Percentiles rank a stretch among this genome's conserved stretches.
Evolutionary conservation across 2,329 filamentous ascomycete genomes (phyloP).

Genomic region (Talaromyces sp.): DNA sequence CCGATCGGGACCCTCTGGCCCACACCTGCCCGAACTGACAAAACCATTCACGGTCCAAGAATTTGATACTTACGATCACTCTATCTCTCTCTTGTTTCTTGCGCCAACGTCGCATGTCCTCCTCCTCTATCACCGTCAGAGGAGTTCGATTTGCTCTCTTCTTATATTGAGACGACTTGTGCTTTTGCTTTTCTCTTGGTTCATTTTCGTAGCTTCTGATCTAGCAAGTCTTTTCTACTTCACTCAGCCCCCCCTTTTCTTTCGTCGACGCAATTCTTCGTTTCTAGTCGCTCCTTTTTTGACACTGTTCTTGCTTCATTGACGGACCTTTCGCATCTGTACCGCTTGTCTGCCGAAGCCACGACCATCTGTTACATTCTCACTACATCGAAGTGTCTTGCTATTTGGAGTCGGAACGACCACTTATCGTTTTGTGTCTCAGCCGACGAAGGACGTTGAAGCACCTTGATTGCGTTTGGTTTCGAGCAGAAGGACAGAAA

Average conservation of each 20-base stretch:
- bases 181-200: constrained; percentile 1
- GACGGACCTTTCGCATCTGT: background rate
- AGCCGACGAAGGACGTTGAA: background rate
- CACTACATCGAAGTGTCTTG: background rate
- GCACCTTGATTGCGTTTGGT: background rate
- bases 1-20: constrained; percentile 5
- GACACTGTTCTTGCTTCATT: background rate
- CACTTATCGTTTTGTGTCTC: background rate
- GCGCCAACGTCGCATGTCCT: constrained; percentile 17
- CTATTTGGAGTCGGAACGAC: background rate
- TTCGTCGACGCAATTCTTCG: background rate
- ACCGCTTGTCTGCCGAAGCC: background rate
- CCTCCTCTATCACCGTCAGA: constrained; percentile 9
- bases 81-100: background rate
- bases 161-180: background rate
- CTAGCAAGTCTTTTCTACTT: constrained; percentile 11
- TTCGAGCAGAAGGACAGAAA: background rate
- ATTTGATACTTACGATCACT: background rate
- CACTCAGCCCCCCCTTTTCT: constrained; percentile 11
- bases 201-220: constrained; percentile 14
- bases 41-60: background rate
- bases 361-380: too few species aligned
- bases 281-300: constrained; percentile 18
- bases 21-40: constrained; percentile 10
- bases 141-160: constrained; percentile 5